Percentiles rank a stretch among this genome's conserved stretches.
Evolutionary conservation across 257 asterid genomes (phyloP).

Genomic region (Solanum appendiculatum): DNA sequence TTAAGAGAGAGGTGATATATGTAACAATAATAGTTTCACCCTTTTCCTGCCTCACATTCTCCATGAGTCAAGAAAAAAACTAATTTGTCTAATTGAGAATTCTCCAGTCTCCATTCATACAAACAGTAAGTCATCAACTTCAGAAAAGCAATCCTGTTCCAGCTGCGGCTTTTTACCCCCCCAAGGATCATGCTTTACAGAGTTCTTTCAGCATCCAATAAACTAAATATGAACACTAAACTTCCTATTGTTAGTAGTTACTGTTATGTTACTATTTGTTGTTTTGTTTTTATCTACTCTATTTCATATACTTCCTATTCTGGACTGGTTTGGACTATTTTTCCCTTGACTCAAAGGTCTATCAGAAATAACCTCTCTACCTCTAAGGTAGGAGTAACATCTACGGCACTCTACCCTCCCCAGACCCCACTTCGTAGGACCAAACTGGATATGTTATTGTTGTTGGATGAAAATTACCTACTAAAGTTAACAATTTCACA

Average conservation of each 20-base stretch:
- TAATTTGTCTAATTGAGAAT: background rate
- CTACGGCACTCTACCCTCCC: background rate
- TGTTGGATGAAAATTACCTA: background rate
- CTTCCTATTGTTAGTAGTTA: background rate
- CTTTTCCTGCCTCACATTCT: background rate
- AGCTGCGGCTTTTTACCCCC: background rate
- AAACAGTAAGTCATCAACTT: background rate
- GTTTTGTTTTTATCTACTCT: background rate
- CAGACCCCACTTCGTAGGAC: no score
- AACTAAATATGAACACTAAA: background rate
- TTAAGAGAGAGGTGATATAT: background rate
- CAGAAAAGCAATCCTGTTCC: background rate
- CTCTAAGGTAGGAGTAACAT: background rate
- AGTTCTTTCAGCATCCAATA: background rate
- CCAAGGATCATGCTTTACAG: background rate
- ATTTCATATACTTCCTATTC: background rate
- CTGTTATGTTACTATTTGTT: background rate
- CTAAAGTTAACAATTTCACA: background rate
- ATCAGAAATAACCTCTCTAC: background rate
- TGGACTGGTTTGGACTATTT: background rate
- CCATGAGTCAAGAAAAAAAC: background rate
- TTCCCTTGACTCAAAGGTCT: background rate
- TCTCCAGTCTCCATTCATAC: background rate
- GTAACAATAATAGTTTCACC: background rate
- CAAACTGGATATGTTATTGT: background rate